A percentile compares a stretch with the other conserved stretches of the same genome.
Conservation (phyloP, 1,284 basidiomycete genomes). For the Heterobasidion occidentale region DNA sequence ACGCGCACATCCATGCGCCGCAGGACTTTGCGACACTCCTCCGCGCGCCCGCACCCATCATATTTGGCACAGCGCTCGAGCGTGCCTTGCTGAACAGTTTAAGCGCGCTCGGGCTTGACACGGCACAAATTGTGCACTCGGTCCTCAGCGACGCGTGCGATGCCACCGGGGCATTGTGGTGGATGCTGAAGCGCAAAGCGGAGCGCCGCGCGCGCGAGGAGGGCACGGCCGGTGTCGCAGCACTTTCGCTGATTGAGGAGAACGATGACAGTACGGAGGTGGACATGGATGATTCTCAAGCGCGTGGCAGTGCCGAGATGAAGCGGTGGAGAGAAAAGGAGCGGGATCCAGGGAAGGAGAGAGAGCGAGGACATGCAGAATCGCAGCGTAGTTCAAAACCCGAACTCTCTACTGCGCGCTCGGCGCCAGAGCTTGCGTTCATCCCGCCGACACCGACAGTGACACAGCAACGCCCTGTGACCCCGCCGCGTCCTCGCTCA, state of each 20-base stretch:
- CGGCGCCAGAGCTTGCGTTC: conserved; percentile 54
- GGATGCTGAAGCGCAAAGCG: conserved; percentile 84
- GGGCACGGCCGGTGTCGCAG: conserved; percentile 8
- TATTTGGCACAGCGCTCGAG: conserved; percentile 82
- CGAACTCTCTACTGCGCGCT: conserved; percentile 10
- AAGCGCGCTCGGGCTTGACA: conserved; percentile 80
- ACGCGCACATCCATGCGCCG: conserved; percentile 17
- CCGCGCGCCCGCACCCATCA: conserved; percentile 62
- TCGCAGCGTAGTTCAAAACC: neutral
- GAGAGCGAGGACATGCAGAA: neutral
- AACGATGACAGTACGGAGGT: conserved; percentile 7
- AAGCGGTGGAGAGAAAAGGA: conserved; percentile 12
- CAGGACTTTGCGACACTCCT: conserved; percentile 73
- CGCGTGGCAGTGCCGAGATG: conserved; percentile 12
- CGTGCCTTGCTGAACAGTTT: conserved; percentile 75
- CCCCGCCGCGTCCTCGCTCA: conserved; percentile 47
- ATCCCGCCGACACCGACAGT: conserved; percentile 69
- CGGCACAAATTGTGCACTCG: conserved; percentile 90
- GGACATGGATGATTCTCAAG: conserved; percentile 21
- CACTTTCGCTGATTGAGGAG: conserved; percentile 7
- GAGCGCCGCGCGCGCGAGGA: conserved; percentile 55
- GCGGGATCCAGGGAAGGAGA: neutral
- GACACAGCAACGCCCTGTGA: conserved; percentile 31
- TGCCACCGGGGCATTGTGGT: conserved; percentile 88
- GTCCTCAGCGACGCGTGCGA: conserved; percentile 92